phyloP scores from a whole-genome alignment of 208 protist species.

The Herpetomonas tarakana region DNA sequence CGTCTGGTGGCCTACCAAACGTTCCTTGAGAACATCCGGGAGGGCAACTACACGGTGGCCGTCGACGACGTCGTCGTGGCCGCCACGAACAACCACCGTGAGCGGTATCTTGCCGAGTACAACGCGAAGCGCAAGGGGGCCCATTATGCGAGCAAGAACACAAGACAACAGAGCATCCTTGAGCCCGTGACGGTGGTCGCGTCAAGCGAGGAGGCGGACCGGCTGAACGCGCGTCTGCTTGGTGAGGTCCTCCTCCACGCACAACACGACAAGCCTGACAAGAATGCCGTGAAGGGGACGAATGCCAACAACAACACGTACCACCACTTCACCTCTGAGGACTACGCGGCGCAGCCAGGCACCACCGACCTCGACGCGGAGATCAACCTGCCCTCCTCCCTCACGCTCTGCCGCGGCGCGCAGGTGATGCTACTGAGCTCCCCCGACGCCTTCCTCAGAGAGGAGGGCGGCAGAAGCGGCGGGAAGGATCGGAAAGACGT shows the following conservation, averaged over 20 bases:
- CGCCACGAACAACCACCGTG: constrained; percentile 19
- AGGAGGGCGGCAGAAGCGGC: constrained; percentile 6
- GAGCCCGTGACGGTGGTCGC: constrained; percentile 51
- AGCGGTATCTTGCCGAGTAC: background rate
- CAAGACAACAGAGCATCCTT: constrained; percentile 35
- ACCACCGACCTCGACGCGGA: constrained; percentile 49
- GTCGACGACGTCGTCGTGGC: constrained; percentile 35
- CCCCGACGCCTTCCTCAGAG: constrained; percentile 26
- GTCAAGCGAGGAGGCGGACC: constrained; percentile 41
- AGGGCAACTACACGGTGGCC: constrained; percentile 45
- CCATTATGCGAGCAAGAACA: no score
- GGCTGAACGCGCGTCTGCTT: constrained; percentile 47
- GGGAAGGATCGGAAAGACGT: background rate
- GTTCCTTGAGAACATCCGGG: constrained; percentile 51
- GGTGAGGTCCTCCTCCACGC: constrained; percentile 12
- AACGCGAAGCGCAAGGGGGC: background rate
- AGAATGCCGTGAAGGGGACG: background rate
- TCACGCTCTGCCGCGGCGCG: constrained; percentile 63
- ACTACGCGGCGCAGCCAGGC: constrained; percentile 62
- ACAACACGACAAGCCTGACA: background rate
- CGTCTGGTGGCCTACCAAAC: background rate
- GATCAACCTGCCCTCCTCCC: constrained; percentile 35
- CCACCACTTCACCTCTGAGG: constrained; percentile 66
- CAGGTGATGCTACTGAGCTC: constrained; percentile 70
- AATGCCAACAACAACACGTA: constrained; percentile 22